A percentile compares a stretch with the other conserved stretches of the same genome.
Conservation (phyloP, 805 yeast genomes). For the Yueomyces sp. region DNA sequence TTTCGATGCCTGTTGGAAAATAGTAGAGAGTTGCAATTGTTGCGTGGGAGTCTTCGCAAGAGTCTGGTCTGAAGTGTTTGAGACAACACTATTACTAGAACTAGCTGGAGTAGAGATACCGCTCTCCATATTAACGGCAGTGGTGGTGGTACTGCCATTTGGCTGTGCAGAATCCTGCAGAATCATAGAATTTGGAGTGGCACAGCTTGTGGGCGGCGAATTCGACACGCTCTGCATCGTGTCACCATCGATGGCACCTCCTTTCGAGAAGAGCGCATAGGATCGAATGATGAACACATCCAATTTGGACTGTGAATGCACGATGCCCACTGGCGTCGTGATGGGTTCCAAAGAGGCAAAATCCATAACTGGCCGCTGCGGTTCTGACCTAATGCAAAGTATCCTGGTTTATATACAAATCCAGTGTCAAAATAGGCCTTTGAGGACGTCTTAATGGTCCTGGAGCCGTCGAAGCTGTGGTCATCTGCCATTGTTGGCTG, state of each 20-base stretch:
- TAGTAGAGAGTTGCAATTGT: constrained; percentile 6
- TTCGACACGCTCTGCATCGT: constrained; percentile 7
- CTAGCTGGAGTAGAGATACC: constrained; percentile 1
- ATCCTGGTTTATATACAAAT: too few species aligned
- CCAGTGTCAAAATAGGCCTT: too few species aligned
- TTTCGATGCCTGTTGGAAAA: constrained; percentile 17
- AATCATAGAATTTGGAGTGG: constrained; percentile 9
- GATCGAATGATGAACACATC: constrained; percentile 19
- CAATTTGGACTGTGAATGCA: constrained; percentile 7
- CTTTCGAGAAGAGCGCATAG: constrained; percentile 11
- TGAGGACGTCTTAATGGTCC: too few species aligned
- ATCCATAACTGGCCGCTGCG: too few species aligned
- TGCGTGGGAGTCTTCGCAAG: neutral
- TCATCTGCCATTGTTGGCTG: too few species aligned
- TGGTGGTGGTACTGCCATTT: constrained; percentile 1
- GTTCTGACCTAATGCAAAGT: too few species aligned
- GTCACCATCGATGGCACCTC: constrained; percentile 10
- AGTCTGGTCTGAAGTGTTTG: neutral
- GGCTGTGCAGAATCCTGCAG: neutral
- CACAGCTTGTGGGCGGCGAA: constrained; percentile 15
- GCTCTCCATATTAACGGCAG: neutral
- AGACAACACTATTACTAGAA: neutral
- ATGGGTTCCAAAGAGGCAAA: too few species aligned
- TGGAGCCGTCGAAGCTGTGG: too few species aligned
- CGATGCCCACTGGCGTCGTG: too few species aligned